Evolutionary conservation across 352 stramenopile genomes (phyloP).

Genomic region (Thraustochytrium striatum): DNA sequence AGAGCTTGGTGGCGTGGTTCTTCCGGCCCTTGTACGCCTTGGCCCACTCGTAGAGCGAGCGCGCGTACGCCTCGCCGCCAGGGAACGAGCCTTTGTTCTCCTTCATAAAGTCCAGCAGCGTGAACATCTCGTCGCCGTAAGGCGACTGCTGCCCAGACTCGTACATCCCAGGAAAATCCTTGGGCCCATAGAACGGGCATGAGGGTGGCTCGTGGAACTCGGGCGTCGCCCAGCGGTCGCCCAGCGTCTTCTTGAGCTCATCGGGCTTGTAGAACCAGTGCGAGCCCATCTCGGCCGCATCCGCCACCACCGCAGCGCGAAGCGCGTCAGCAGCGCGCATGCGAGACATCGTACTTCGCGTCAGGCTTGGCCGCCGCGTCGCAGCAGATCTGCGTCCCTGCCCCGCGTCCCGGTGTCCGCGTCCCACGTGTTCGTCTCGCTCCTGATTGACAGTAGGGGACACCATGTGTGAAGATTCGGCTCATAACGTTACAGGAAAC

Average conservation of each 20-base stretch:
- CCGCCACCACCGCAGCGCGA: neutral
- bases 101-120: conserved; percentile 17
- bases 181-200: conserved; percentile 20
- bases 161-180: conserved; percentile 27
- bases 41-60: neutral
- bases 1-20: neutral
- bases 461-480: no score
- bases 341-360: neutral
- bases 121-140: conserved; percentile 7
- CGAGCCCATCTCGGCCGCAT: conserved; percentile 25
- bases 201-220: conserved; percentile 37
- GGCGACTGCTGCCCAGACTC: neutral
- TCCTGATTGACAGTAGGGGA: no score
- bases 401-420: no score
- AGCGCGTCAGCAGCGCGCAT: neutral
- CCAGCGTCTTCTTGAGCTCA: conserved; percentile 1
- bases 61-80: neutral
- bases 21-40: neutral
- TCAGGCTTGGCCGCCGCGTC: neutral
- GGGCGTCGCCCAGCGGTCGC: neutral
- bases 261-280: conserved; percentile 36
- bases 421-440: no score
- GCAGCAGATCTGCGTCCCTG: neutral
- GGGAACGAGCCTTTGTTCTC: neutral
- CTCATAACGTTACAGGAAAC: no score